A percentile compares a stretch with the other conserved stretches of the same genome.
Conservation (phyloP, 306 rosid genomes). For the Amphicarpaea edgeworthii region DNA sequence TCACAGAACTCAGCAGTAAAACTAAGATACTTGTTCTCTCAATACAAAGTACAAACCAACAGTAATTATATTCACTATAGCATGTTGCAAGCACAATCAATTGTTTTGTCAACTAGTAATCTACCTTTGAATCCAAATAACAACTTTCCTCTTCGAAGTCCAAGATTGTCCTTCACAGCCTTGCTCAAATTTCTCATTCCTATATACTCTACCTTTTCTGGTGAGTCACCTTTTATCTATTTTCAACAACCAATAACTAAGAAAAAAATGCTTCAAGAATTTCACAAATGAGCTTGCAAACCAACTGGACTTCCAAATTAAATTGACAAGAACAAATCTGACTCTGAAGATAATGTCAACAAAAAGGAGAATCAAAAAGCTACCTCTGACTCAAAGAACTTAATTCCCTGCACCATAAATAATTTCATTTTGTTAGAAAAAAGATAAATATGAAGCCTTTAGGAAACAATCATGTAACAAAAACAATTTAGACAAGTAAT, state of each 20-base stretch:
- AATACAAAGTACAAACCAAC: conserved; percentile 28
- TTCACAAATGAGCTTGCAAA: conserved; percentile 27
- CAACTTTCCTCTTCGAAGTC: conserved; percentile 75
- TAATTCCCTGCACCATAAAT: conserved; percentile 79
- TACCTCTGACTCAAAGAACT: conserved; percentile 99
- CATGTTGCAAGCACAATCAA: conserved; percentile 32
- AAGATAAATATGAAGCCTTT: conserved; percentile 32
- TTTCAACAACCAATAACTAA: conserved; percentile 49
- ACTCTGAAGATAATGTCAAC: conserved; percentile 28
- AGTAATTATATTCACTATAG: conserved; percentile 10
- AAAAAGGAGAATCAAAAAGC: conserved; percentile 47
- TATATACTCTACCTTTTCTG: conserved; percentile 86
- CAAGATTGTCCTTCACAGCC: conserved; percentile 79
- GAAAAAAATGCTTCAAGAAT: conserved; percentile 8
- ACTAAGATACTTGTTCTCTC: conserved; percentile 1
- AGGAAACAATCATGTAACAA: conserved; percentile 26
- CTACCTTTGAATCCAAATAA: conserved; percentile 89
- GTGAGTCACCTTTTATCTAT: conserved; percentile 97
- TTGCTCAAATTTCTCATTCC: conserved; percentile 88
- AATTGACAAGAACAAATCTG: conserved; percentile 43
- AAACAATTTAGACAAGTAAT: conserved; percentile 18
- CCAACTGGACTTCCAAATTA: conserved; percentile 44
- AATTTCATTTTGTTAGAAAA: conserved; percentile 38
- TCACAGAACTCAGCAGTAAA: conserved; percentile 11
- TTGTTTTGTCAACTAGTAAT: conserved; percentile 16